Percentiles rank a stretch among this genome's conserved stretches.
These are phyloP conservation scores for Pythium rishiriense DNA, from an alignment of 352 stramenopile genomes.

Conservation along the genomic window DNA sequence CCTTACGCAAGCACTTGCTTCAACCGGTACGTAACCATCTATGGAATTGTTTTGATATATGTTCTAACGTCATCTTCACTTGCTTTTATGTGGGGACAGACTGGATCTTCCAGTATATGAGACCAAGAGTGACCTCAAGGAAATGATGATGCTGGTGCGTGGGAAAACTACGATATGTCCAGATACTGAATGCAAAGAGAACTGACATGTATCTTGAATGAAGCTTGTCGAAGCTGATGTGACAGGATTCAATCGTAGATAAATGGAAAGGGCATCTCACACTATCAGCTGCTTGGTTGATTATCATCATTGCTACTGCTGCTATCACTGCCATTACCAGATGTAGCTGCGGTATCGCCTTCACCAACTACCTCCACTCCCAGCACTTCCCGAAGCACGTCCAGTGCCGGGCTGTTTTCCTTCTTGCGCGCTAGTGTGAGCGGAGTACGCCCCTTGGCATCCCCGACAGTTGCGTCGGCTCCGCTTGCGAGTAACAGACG, in stretches of 20 bases:
- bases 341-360: neutral
- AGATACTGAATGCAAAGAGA: neutral
- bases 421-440: constrained; percentile 65
- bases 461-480: constrained; percentile 43
- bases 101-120: constrained; percentile 77
- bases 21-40: constrained; percentile 48
- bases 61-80: no score
- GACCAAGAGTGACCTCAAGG: constrained; percentile 89
- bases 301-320: neutral
- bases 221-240: constrained; percentile 76
- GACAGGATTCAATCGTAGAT: constrained; percentile 77
- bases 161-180: neutral
- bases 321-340: constrained; percentile 16
- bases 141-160: constrained; percentile 91
- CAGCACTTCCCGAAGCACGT: constrained; percentile 60
- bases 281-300: neutral
- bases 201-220: neutral
- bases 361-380: constrained; percentile 1
- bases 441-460: constrained; percentile 56
- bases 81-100: constrained; percentile 27
- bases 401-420: constrained; percentile 61
- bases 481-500: constrained; percentile 60
- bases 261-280: constrained; percentile 9
- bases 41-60: no score
- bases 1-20: constrained; percentile 82